These are phyloP conservation scores for Penicillium paxilli DNA, from an alignment of 495 filamentous ascomycete genomes.

Conservation along the genomic window DNA sequence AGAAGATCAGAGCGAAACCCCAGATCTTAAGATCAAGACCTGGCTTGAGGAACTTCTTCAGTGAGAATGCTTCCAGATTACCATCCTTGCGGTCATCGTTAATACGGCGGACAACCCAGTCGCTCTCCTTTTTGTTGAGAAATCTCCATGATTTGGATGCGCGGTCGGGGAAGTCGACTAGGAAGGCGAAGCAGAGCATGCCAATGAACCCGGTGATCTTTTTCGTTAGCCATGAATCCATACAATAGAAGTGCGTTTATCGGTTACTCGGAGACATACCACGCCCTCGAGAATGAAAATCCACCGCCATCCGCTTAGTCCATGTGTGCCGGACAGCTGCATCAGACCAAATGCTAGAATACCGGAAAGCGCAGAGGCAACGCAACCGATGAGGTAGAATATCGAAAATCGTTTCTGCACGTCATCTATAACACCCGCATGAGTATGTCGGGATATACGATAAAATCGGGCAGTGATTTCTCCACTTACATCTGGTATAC, in stretches of 20 bases:
- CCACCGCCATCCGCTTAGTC: conserved; percentile 62
- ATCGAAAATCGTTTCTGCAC: conserved; percentile 62
- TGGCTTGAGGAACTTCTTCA: conserved; percentile 49
- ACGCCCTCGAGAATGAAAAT: conserved; percentile 64
- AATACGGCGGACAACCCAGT: conserved; percentile 59
- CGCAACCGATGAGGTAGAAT: conserved; percentile 65
- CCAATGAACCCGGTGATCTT: conserved; percentile 45
- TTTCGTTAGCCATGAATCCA: neutral
- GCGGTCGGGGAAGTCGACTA: conserved; percentile 62
- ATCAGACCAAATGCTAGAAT: conserved; percentile 67
- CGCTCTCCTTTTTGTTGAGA: conserved; percentile 47
- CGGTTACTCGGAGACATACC: conserved; percentile 14
- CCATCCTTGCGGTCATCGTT: conserved; percentile 60
- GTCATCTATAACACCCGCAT: conserved; percentile 46
- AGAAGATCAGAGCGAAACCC: conserved; percentile 60
- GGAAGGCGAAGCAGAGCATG: conserved; percentile 46
- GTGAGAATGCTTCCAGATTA: conserved; percentile 46
- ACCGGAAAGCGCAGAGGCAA: conserved; percentile 61
- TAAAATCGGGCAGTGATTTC: neutral
- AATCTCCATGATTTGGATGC: conserved; percentile 54
- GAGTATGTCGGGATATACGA: neutral
- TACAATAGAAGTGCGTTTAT: neutral
- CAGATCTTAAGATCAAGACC: conserved; percentile 60
- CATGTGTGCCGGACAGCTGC: conserved; percentile 52
- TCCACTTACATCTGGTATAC: conserved; percentile 56